These are phyloP conservation scores for Neoboletus subvelutipes DNA, from an alignment of 768 basidiomycete species.

Conservation along the genomic window DNA sequence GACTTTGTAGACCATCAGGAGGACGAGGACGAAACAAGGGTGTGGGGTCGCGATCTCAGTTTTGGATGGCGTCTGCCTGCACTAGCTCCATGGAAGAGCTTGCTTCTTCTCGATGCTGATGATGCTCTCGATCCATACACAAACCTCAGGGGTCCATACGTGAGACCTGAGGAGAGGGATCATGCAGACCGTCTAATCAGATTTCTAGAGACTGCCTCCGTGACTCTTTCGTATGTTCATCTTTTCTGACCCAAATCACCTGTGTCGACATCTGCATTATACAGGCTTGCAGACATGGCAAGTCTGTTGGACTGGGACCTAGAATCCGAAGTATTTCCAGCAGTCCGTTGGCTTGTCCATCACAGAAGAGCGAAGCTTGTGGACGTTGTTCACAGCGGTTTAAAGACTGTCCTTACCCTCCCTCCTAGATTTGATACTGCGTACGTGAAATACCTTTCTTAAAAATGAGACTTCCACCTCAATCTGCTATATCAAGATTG, in stretches of 20 bases:
- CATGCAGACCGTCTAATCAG: slow-evolving; percentile 70
- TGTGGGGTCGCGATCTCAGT: slow-evolving; percentile 68
- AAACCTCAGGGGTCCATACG: slow-evolving; percentile 57
- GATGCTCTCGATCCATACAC: slow-evolving; percentile 57
- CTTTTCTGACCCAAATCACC: neutral
- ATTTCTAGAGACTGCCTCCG: slow-evolving; percentile 71
- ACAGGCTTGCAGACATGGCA: slow-evolving; percentile 76
- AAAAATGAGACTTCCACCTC: neutral
- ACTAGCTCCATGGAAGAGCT: slow-evolving; percentile 88
- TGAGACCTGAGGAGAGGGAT: slow-evolving; percentile 61
- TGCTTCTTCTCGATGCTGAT: slow-evolving; percentile 70
- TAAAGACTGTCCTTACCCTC: slow-evolving; percentile 82
- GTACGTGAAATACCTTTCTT: slow-evolving; percentile 41
- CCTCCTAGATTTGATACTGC: slow-evolving; percentile 60
- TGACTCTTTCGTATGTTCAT: slow-evolving; percentile 69
- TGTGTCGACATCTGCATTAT: neutral
- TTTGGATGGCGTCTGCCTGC: slow-evolving; percentile 72
- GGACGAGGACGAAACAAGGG: slow-evolving; percentile 48
- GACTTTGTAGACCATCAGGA: slow-evolving; percentile 51
- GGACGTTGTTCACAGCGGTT: slow-evolving; percentile 73
- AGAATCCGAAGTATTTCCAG: slow-evolving; percentile 79
- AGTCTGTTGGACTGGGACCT: slow-evolving; percentile 81
- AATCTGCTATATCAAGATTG: slow-evolving; percentile 3
- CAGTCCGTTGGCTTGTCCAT: slow-evolving; percentile 90
- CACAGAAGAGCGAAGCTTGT: slow-evolving; percentile 89